Evolutionary conservation across 139 green algal species (phyloP).

Genomic region (Ettlia oleoabundans): DNA sequence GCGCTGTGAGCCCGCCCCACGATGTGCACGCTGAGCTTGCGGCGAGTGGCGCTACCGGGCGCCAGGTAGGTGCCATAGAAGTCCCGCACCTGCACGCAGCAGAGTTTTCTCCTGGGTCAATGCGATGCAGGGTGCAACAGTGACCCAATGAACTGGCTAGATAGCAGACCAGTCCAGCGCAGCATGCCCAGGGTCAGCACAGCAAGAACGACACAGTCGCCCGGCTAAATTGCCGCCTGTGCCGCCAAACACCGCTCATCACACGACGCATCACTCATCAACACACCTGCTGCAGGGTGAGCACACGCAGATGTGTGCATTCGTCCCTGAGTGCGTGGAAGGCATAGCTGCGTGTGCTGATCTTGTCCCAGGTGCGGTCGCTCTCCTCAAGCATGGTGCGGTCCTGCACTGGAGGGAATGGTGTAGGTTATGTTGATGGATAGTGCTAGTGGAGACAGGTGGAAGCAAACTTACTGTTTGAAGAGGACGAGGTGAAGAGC

Average conservation of each 20-base stretch:
- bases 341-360: constrained; percentile 72
- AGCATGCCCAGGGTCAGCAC: no score
- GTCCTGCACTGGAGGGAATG: constrained; percentile 22
- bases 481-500: no score
- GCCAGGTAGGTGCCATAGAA: constrained; percentile 47
- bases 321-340: constrained; percentile 68
- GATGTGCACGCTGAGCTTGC: constrained; percentile 64
- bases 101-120: no score
- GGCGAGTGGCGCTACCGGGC: constrained; percentile 18
- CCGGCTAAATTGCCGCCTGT: background rate
- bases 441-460: no score
- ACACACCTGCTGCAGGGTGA: constrained; percentile 45
- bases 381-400: constrained; percentile 77
- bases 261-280: no score
- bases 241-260: background rate
- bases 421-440: no score
- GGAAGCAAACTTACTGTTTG: background rate
- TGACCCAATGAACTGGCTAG: no score
- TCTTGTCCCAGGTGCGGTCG: constrained; percentile 81
- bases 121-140: no score
- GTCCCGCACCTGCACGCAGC: constrained; percentile 27
- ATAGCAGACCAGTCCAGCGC: no score
- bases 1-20: constrained; percentile 9
- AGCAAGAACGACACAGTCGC: no score
- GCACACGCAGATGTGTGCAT: constrained; percentile 50